Evolutionary conservation across 2,329 filamentous ascomycete genomes (phyloP).

Genomic region (Teratosphaeria destructans): DNA sequence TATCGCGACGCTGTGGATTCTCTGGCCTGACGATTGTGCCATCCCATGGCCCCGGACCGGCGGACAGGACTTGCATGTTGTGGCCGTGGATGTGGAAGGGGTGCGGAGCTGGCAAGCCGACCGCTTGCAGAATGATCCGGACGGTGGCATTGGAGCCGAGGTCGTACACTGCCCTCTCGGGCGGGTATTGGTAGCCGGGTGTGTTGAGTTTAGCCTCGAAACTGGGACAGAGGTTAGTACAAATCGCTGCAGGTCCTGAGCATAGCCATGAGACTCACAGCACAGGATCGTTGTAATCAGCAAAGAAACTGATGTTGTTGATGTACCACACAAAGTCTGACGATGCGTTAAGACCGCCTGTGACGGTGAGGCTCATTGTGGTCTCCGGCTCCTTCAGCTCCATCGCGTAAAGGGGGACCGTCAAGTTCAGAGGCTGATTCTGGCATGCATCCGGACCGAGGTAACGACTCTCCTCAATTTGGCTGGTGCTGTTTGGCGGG

Average conservation of each 20-base stretch:
- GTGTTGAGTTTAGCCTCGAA: slow-evolving; percentile 14
- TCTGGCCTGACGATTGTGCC: slow-evolving; percentile 18
- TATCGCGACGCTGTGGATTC: slow-evolving; percentile 22
- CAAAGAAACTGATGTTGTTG: slow-evolving; percentile 35
- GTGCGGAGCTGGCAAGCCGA: slow-evolving; percentile 17
- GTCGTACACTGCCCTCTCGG: slow-evolving; percentile 34
- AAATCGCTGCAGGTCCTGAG: not conserved
- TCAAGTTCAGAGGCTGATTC: slow-evolving; percentile 11
- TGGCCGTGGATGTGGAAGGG: slow-evolving; percentile 24
- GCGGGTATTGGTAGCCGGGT: slow-evolving; percentile 7
- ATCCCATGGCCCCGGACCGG: slow-evolving; percentile 16
- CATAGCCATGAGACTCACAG: slow-evolving; percentile 2
- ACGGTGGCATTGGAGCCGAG: slow-evolving; percentile 43
- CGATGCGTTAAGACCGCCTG: slow-evolving; percentile 29
- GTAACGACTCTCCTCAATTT: slow-evolving; percentile 8
- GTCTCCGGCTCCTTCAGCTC: slow-evolving; percentile 14
- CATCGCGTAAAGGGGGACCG: slow-evolving; percentile 13
- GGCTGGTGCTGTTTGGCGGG: slow-evolving; percentile 13
- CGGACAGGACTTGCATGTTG: slow-evolving; percentile 19
- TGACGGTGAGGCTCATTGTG: slow-evolving; percentile 14
- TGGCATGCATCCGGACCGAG: slow-evolving; percentile 12
- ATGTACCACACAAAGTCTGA: slow-evolving; percentile 35
- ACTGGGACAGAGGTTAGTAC: not conserved
- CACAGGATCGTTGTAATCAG: slow-evolving; percentile 18
- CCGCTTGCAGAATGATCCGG: slow-evolving; percentile 43